A percentile compares a stretch with the other conserved stretches of the same genome.
Conservation (phyloP, 2,329 filamentous ascomycete species). For the Aspergillus sp. region DNA sequence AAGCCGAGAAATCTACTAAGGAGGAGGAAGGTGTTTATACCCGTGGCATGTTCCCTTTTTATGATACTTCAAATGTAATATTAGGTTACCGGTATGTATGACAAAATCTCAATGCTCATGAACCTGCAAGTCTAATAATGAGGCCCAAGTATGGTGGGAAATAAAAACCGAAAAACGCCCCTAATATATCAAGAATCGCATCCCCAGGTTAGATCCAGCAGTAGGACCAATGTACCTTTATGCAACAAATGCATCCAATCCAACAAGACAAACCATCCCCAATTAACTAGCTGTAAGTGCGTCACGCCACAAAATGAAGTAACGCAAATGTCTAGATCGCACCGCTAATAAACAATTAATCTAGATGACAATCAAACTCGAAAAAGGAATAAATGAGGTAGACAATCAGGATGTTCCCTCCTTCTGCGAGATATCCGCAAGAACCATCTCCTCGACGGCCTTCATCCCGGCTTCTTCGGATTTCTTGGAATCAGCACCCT, state of each 20-base stretch:
- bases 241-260: not conserved
- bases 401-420: slow-evolving; percentile 7
- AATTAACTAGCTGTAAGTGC: not conserved
- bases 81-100: slow-evolving; percentile 7
- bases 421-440: slow-evolving; percentile 39
- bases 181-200: not conserved
- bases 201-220: not conserved
- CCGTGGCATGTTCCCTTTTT: not conserved
- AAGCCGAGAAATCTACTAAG: not conserved
- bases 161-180: slow-evolving; percentile 2
- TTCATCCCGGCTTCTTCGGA: slow-evolving; percentile 51
- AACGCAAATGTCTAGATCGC: not conserved
- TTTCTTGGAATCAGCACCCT: slow-evolving; percentile 52
- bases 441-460: slow-evolving; percentile 51
- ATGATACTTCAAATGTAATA: slow-evolving; percentile 4
- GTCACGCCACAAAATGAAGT: not conserved
- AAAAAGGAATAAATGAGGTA: not conserved
- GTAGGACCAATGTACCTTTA: not conserved
- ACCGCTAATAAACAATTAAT: not conserved
- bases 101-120: not conserved
- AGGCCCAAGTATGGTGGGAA: not conserved
- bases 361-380: not conserved
- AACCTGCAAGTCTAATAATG: slow-evolving; percentile 1
- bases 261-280: not conserved
- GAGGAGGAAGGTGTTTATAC: slow-evolving; percentile 3